Evolutionary conservation across 2,329 filamentous ascomycete genomes (phyloP).

Genomic region (Dactylellina cionopaga): DNA sequence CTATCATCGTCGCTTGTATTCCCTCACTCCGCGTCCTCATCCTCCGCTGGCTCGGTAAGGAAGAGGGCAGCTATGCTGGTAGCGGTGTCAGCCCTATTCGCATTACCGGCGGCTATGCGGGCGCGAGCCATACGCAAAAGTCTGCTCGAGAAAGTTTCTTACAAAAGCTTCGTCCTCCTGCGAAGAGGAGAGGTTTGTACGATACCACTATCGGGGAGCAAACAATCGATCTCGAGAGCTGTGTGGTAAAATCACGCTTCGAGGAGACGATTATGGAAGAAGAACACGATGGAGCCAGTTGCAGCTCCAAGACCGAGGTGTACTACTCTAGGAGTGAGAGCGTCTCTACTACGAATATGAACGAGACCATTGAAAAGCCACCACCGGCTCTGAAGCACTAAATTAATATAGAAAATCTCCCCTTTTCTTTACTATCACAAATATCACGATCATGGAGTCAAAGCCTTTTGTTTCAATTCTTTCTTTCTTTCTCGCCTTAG

Average conservation of each 20-base stretch:
- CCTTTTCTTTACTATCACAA: background rate
- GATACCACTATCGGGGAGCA: constrained; percentile 49
- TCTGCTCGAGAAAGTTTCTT: constrained; percentile 44
- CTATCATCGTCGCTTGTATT: constrained; percentile 61
- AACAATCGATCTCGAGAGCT: constrained; percentile 47
- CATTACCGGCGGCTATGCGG: constrained; percentile 25
- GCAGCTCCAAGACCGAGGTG: constrained; percentile 25
- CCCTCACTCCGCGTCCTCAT: constrained; percentile 62
- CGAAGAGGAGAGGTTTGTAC: constrained; percentile 26
- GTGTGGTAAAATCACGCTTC: constrained; percentile 26
- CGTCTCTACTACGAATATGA: constrained; percentile 30
- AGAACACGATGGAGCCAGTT: constrained; percentile 21
- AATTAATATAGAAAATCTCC: background rate
- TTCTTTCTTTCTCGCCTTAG: constrained; percentile 1
- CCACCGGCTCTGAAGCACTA: constrained; percentile 1
- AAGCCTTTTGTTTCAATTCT: no score
- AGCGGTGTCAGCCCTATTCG: constrained; percentile 29
- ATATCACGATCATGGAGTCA: background rate
- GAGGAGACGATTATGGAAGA: constrained; percentile 40
- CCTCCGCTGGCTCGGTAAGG: constrained; percentile 59
- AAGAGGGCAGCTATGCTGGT: constrained; percentile 3
- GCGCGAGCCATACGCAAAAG: constrained; percentile 13
- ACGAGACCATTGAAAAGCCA: constrained; percentile 29
- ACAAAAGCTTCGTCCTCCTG: constrained; percentile 26
- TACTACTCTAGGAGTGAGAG: constrained; percentile 33